Conservation (phyloP, 345 rosid genomes). For the Ceriops decandra region DNA sequence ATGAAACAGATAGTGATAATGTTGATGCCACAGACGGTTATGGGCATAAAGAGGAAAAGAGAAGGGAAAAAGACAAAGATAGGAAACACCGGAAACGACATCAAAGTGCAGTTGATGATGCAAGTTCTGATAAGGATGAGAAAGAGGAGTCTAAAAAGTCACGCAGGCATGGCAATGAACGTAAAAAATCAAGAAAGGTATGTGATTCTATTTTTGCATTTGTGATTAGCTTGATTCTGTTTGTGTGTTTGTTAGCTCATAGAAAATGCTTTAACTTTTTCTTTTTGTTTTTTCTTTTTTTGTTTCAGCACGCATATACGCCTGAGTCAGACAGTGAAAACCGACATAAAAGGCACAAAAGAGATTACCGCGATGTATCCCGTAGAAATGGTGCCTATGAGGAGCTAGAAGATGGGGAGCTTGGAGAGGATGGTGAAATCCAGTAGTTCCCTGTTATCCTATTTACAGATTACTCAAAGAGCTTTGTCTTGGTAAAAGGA, state of each 20-base stretch:
- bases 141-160: constrained; percentile 70
- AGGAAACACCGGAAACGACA: constrained; percentile 79
- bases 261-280: constrained; percentile 4
- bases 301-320: constrained; percentile 60
- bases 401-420: constrained; percentile 94
- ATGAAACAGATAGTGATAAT: constrained; percentile 82
- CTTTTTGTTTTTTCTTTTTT: constrained; percentile 14
- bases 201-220: background rate
- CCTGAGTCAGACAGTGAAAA: constrained; percentile 83
- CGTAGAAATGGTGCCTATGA: constrained; percentile 65
- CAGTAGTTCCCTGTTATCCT: constrained; percentile 23
- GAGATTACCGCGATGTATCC: constrained; percentile 66
- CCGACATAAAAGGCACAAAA: constrained; percentile 68
- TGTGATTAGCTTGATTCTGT: too few species aligned
- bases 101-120: constrained; percentile 65
- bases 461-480: background rate
- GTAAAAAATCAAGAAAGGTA: constrained; percentile 92
- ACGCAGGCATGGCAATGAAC: constrained; percentile 73
- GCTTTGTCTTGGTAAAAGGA: constrained; percentile 11
- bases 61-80: constrained; percentile 72
- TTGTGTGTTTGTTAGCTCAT: constrained; percentile 6
- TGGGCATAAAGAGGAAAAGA: constrained; percentile 70
- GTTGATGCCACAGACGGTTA: constrained; percentile 55
- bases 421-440: constrained; percentile 91
- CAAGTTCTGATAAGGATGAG: constrained; percentile 79